Conservation (phyloP, 768 basidiomycete species). For the Pulveroboletus sp. region DNA sequence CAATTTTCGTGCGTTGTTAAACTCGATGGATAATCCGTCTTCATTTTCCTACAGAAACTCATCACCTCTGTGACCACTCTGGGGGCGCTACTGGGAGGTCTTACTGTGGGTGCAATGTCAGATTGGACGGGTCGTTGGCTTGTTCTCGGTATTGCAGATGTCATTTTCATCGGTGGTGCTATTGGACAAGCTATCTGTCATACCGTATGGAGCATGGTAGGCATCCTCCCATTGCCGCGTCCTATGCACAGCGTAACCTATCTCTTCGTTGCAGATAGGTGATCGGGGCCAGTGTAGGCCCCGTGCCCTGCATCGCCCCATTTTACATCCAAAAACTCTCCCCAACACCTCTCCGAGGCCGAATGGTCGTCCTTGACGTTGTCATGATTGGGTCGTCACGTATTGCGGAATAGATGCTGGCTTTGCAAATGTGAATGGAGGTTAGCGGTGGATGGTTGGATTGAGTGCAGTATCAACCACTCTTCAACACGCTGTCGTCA, state of each 20-base stretch:
- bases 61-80: constrained; percentile 79
- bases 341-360: constrained; percentile 66
- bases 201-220: constrained; percentile 66
- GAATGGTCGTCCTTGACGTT: constrained; percentile 80
- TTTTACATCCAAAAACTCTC: constrained; percentile 83
- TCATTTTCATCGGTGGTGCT: constrained; percentile 73
- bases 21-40: too few relatives aligned
- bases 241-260: background rate
- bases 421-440: constrained; percentile 52
- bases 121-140: constrained; percentile 66
- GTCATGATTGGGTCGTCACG: constrained; percentile 77
- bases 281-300: constrained; percentile 69
- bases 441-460: constrained; percentile 86
- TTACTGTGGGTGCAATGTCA: constrained; percentile 63
- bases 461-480: constrained; percentile 66
- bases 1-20: too few relatives aligned
- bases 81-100: constrained; percentile 72
- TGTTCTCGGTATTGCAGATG: constrained; percentile 64
- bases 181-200: constrained; percentile 69
- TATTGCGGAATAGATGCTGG: constrained; percentile 72
- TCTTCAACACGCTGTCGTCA: constrained; percentile 57
- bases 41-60: constrained; percentile 51
- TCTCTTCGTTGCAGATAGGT: constrained; percentile 63
- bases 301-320: constrained; percentile 75
- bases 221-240: constrained; percentile 4